Conservation (phyloP, 345 rosid species). For the Salix exigua region DNA sequence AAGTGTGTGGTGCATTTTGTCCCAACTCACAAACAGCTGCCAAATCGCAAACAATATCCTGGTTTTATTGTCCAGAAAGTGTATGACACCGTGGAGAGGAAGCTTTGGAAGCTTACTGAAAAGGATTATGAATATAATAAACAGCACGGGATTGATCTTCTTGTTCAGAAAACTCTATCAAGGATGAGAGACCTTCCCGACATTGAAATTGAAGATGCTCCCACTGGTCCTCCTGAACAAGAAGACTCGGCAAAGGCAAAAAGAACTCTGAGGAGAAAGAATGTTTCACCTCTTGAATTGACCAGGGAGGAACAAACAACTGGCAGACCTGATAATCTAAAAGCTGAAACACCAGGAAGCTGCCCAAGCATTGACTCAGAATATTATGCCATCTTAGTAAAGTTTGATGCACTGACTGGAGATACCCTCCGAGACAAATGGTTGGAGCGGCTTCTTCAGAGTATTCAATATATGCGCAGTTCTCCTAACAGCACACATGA, state of each 20-base stretch:
- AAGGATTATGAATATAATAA: conserved; percentile 68
- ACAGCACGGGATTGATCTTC: conserved; percentile 72
- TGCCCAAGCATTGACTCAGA: conserved; percentile 54
- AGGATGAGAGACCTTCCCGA: conserved; percentile 69
- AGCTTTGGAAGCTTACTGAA: conserved; percentile 70
- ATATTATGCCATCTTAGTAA: conserved; percentile 48
- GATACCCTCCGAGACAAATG: conserved; percentile 80
- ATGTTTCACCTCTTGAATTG: conserved; percentile 69
- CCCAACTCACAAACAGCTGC: conserved; percentile 82
- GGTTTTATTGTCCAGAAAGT: conserved; percentile 92
- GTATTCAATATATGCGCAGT: conserved; percentile 59
- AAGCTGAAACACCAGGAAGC: conserved; percentile 86
- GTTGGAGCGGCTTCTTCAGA: conserved; percentile 83
- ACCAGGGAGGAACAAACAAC: conserved; percentile 62
- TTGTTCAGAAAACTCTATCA: conserved; percentile 66
- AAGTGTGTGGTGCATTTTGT: conserved; percentile 93
- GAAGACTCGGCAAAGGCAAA: conserved; percentile 48
- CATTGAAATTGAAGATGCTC: conserved; percentile 41
- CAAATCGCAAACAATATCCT: conserved; percentile 70
- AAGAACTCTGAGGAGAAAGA: conserved; percentile 45
- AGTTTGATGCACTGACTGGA: conserved; percentile 63
- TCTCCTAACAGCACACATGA: conserved; percentile 35
- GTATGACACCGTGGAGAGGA: conserved; percentile 58
- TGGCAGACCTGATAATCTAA: conserved; percentile 40
- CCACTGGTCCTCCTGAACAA: conserved; percentile 32